These are phyloP conservation scores for Monosporascus sp. DNA, from an alignment of 2,329 filamentous ascomycete genomes.

Conservation along the genomic window DNA sequence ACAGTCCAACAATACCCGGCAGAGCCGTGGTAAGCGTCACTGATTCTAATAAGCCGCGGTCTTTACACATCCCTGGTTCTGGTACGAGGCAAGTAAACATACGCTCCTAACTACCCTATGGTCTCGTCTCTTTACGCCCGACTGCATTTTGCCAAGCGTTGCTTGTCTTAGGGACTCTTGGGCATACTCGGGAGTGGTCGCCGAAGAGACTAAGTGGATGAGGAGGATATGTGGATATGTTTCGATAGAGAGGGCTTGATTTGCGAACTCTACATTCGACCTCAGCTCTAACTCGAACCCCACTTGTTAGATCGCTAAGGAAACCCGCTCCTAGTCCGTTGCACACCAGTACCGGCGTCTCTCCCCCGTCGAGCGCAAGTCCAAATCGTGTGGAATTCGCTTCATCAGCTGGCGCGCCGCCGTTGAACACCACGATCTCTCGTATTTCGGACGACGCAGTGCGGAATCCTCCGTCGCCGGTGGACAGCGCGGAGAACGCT, in stretches of 20 bases:
- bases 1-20: constrained; percentile 42
- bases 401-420: constrained; percentile 21
- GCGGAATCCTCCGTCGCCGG: constrained; percentile 5
- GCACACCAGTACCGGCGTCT: constrained; percentile 37
- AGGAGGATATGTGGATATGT: background rate
- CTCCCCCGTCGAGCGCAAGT: constrained; percentile 38
- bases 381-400: constrained; percentile 32
- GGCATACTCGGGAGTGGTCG: background rate
- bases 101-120: background rate
- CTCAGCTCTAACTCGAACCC: constrained; percentile 27
- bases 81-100: constrained; percentile 11
- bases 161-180: too few species aligned
- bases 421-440: constrained; percentile 19
- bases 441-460: constrained; percentile 6
- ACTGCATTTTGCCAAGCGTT: background rate
- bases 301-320: constrained; percentile 36
- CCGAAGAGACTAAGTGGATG: background rate
- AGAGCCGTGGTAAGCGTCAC: constrained; percentile 26
- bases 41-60: constrained; percentile 20
- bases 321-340: constrained; percentile 46
- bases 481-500: constrained; percentile 5
- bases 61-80: constrained; percentile 16
- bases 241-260: background rate
- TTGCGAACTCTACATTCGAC: constrained; percentile 15
- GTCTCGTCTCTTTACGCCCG: background rate